A percentile compares a stretch with the other conserved stretches of the same genome.
These are phyloP conservation scores for barley (Hordeum vulgare) DNA, from an alignment of 176 grass and related monocot species.

Conservation along the genomic window DNA sequence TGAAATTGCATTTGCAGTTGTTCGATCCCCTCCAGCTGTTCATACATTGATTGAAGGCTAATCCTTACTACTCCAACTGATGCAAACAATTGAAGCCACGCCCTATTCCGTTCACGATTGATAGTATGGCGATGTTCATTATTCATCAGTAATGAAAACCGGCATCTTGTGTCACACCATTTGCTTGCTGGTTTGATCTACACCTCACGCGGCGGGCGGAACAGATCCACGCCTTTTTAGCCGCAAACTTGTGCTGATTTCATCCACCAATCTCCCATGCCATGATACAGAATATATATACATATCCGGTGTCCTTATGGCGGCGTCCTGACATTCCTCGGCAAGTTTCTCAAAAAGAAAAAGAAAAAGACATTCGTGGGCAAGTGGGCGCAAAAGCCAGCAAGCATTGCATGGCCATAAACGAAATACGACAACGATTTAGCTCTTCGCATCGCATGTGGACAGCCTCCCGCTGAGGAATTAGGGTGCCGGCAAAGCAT, in stretches of 20 bases:
- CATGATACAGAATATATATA: constrained; percentile 6
- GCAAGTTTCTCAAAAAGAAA: too few species aligned
- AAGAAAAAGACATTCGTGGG: too few species aligned
- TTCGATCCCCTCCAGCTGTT: too few species aligned
- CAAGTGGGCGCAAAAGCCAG: constrained; percentile 14
- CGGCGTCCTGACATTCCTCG: not conserved
- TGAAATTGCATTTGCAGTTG: too few species aligned
- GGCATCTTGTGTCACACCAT: not conserved
- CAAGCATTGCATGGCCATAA: constrained; percentile 22
- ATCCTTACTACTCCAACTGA: not conserved
- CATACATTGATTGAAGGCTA: not conserved
- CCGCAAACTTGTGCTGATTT: not conserved
- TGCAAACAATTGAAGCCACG: not conserved
- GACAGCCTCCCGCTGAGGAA: not conserved
- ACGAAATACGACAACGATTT: not conserved
- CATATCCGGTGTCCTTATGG: not conserved
- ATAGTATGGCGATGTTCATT: not conserved
- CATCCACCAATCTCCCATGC: not conserved
- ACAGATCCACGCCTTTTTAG: not conserved
- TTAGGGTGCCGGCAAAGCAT: constrained; percentile 10
- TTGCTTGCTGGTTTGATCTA: not conserved
- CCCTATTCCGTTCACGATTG: not conserved
- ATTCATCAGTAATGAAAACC: not conserved
- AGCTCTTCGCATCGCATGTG: not conserved
- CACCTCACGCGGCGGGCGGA: not conserved